These are phyloP conservation scores for Sporormia fimetaria DNA, from an alignment of 495 filamentous ascomycete genomes.

Conservation along the genomic window DNA sequence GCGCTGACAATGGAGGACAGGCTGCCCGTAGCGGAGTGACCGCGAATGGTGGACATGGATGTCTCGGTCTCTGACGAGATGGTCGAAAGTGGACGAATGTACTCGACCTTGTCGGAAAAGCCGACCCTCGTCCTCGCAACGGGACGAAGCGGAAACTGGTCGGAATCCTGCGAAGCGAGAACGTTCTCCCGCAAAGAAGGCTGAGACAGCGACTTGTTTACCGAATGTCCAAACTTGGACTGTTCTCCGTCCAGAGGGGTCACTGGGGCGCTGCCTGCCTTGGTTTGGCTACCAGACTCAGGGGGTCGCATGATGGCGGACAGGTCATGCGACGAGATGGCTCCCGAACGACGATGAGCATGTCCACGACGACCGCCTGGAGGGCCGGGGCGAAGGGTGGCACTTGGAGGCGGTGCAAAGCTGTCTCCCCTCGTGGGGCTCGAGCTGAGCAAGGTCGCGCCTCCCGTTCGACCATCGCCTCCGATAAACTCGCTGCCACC, in stretches of 20 bases:
- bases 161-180: conserved; percentile 19
- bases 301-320: conserved; percentile 56
- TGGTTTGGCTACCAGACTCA: conserved; percentile 35
- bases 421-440: conserved; percentile 55
- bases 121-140: conserved; percentile 44
- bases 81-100: conserved; percentile 60
- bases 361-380: conserved; percentile 52
- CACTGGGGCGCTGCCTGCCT: conserved; percentile 53
- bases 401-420: conserved; percentile 39
- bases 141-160: conserved; percentile 30
- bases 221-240: conserved; percentile 15
- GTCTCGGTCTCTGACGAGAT: conserved; percentile 65
- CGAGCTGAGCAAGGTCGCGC: conserved; percentile 46
- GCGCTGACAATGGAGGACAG: conserved; percentile 50
- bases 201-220: conserved; percentile 27
- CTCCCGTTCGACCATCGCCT: conserved; percentile 50
- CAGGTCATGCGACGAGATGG: conserved; percentile 75
- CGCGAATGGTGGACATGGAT: conserved; percentile 48
- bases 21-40: conserved; percentile 52
- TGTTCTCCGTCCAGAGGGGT: conserved; percentile 45
- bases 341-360: conserved; percentile 74
- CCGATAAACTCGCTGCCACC: conserved; percentile 72
- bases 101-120: conserved; percentile 52
- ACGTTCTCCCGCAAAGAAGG: conserved; percentile 17
- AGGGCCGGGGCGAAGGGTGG: conserved; percentile 37